Base-by-base conservation (phyloP, 495 filamentous ascomycete species). In the Aeminium ludgeri region DNA sequence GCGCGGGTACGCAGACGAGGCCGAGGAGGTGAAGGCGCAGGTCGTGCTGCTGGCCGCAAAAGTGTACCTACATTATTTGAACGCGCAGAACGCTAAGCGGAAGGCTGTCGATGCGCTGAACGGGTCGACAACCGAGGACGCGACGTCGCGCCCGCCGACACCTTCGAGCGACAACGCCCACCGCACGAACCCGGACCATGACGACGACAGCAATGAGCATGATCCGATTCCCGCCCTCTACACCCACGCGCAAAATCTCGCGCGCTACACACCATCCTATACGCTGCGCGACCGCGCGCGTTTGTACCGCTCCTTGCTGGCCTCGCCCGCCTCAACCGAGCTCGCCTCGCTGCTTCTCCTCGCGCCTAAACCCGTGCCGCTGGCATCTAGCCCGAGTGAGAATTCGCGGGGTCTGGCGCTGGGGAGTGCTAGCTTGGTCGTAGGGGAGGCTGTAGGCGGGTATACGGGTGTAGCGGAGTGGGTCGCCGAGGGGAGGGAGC, bases 41-140 rank as follows among this genome's bases (percentile, higher is more conserved):
- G 89, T 95, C 52, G 73, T 96, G 3, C 67, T 95, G 3, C 67
- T 97, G 3, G 89, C 82, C 11, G 87, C 91, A 10, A 95, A 94
- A 48, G 85, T 95, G 5, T 95, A 96, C 55, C 69, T 95, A 2
- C 82, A 93, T 52, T 69, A 91, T 54, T 61, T 95, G 15, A 87
- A 86, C 45, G 66, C 71, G 19, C 55, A 32, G 36, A 52, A 55
- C 16, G 44, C 41, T 19, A 40, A 48, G 23, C 35, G 40, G 6
- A 52, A 54, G 38, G 43, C 44, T 0, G n/a, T 43, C 16, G 32
- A 43, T 39, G 32, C 25, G 18, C 29, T 23, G 34, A 55, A 60
- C 11, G 61, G 25, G 11, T 25, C 28, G 7, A 15, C 34, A 6
- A 18, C 34, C 6, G 34, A 18, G 13, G 41, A 40, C 13, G 23